Evolutionary conservation across 2,329 filamentous ascomycete genomes (phyloP), one percentile per base, ranked within the genome.

Genomic region (Aspergillus proliferans): DNA sequence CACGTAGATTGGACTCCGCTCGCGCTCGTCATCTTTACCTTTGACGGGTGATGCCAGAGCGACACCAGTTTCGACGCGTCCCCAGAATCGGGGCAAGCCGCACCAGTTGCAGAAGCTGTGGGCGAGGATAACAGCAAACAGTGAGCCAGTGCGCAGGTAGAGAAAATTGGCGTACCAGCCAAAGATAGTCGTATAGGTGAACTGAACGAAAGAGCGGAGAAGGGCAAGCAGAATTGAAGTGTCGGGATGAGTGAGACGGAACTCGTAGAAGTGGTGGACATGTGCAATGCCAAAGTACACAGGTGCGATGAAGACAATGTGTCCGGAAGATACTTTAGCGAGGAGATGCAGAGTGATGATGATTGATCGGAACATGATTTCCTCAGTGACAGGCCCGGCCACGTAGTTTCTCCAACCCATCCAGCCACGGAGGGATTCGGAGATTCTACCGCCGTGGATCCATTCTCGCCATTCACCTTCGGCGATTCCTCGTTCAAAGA

Each of bases 201-300:
- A 86, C 66, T 97, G 93, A 56, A 97, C 79, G 9, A 90, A 56
- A 2, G 88, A 89, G 45, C 88, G 83, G 24, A 87, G 64, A 5
- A 93, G 62, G 6, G 86, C 83, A 2, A 81, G 76, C 1, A 77
- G 56, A 10, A 84, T 63, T 0, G 87, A 80, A 1, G 85, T 83
- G 53, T 82, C 76, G 7, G 88, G 88, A 59, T 94, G 83, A 1
- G 86, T 88, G 49, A 95, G 76, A 49, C 86, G 81, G 70, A 95
- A 95, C 71, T 97, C 93, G 73, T 95, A 95, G 67, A 95, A 89
- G 71, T 98, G 93, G 71, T 98, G 92, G 43, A 95, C 71, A 71
- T 98, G 93, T 6, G 93, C 91, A 41, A 95, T 83, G 46, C 92
- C 92, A 65, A 97, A 97, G 67, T 95, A 85, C 9, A 96, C 74